Base-by-base conservation (phyloP, 2,329 filamentous ascomycete species). In the Trichoderma cornu-damae region DNA sequence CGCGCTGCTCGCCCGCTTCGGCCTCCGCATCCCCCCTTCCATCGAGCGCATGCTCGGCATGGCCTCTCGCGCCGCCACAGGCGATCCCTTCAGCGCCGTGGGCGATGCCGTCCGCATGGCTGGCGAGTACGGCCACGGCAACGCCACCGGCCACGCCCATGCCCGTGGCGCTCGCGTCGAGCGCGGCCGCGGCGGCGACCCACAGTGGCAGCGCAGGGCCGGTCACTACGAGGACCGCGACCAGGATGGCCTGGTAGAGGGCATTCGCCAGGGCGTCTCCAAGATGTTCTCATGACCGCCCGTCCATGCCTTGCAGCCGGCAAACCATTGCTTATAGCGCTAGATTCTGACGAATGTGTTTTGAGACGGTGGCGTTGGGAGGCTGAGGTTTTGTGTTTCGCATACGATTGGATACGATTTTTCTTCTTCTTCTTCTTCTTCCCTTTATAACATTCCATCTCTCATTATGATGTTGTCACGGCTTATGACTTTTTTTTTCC, bases 1-100 rank as follows among this genome's bases (percentile, higher is more conserved):
- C 7, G 89, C 87, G 46, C 77, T 96, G 43, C 80, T 96, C 44
- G 82, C 83, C 35, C 84, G 86, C 68, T 88, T 96, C 71, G 92
- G 92, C 20, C 77, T 97, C 60, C 80, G 86, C 61, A 72, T 96
- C 62, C 92, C 92, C 1, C 77, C 78, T 4, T 73, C 77, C 11
- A 68, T 91, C 59, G 78, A 84, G 73, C 76, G 77, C 66, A 76
- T 83, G 77, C 70, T 86, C 32, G 81, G 80, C 62, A 63, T 80
- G 58, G 81, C 80, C 42, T 76, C 74, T 9, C 74, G 73, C 51
- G 79, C 79, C 47, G 76, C 76, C 46, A 68, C 72, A 2, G 78
- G 79, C 46, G 76, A 76, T 61, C 70, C 74, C 46, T 62, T 77
- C 28, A 79, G 81, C 14, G 69, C 82, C 28, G 75, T 83, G 37